Base-by-base conservation (phyloP, 805 yeast species). In the Metschnikowia drakensbergensis region DNA sequence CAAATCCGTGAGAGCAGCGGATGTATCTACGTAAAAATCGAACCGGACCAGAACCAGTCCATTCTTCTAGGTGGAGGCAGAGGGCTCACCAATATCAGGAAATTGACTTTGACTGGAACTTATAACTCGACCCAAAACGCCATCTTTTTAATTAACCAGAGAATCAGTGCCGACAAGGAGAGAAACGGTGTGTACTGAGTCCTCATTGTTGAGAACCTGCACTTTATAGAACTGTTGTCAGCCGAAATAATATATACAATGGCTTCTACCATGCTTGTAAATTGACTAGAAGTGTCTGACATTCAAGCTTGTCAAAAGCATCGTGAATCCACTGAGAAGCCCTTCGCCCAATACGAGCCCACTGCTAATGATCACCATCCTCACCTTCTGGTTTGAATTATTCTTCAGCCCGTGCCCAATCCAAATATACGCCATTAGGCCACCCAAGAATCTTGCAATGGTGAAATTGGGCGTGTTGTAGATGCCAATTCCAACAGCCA, bases 281-380 rank as follows among this genome's bases (percentile, higher is more conserved):
- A 36, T 26, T 7, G 32, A 17, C 49, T 51, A 66, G 37, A 55
- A 66, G 51, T 65, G 66, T 42, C 51, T 49, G 4, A 71, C 70
- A 1, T 80, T 77, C 50, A 87, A 58, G 55, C 86, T 79, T 1
- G 96, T 84, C 60, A 90, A 69, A 1, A 86, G 57, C 92, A 92
- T 86, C 35, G 86, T 86, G 28, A 87, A 70, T 9, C 88, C 86
- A 59, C 96, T 88, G 58, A 89, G 81, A 42, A 92, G 72, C 2
- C 99, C 98, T 67, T 92, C 99, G 13, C 99, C 99, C 22, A 92
- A 69, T 3, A 92, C 96, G 51, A 92, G 72, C 0, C 99, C 99
- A 57, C 95, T 84, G 59, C 96, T 88, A 58, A 89, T 82, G 17
- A 92, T 90, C 52, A 92, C 89, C 82, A 92, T 77, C 37, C 75